Base-by-base conservation (phyloP, 805 yeast genomes). In the Yamadazyma kitorensis region DNA sequence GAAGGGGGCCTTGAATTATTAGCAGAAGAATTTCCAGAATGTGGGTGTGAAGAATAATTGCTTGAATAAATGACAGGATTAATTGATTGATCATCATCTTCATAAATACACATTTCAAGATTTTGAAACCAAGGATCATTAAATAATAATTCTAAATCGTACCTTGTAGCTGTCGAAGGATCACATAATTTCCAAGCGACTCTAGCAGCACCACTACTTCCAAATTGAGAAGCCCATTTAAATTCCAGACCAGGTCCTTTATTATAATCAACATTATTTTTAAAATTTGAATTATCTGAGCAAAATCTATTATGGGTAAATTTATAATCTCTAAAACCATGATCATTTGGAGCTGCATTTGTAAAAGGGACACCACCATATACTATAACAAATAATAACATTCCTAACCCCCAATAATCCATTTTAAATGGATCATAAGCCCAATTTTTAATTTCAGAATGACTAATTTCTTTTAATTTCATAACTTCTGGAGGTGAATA, bases 401-500 rank as follows among this genome's bases (percentile, higher is more conserved):
- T 70, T 18, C 93, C 94, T 24, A 84, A 55, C 1, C 85, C 78
- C 84, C 88, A 84, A 50, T 68, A 61, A 58, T 84, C 94, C 68
- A 82, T 75, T 41, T 70, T 69, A 47, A 76, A 78, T 0, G 88
- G 83, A 51, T 82, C 76, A 57, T 78, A 80, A 4, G 72, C 56
- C 64, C 64, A 51, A 44, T 54, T 54, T 55, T 64, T 59, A 35
- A 51, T 26, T 37, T 64, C 69, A 3, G 48, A 26, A 21, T 43
- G 36, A 12, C 61, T 48, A 39, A 56, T 33, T 24, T 62, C 72
- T 39, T 65, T 68, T 42, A 74, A 61, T 17, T 60, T 53, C 74
- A 78, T 72, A 11, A 82, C 85, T 56, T 84, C 93, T 2, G 94
- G 93, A 4, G 91, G 78, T 9, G 82, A 76, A 55, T 82, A 84